Conservation (phyloP, 2,329 filamentous ascomycete species). For the Monosporascus ibericus region DNA sequence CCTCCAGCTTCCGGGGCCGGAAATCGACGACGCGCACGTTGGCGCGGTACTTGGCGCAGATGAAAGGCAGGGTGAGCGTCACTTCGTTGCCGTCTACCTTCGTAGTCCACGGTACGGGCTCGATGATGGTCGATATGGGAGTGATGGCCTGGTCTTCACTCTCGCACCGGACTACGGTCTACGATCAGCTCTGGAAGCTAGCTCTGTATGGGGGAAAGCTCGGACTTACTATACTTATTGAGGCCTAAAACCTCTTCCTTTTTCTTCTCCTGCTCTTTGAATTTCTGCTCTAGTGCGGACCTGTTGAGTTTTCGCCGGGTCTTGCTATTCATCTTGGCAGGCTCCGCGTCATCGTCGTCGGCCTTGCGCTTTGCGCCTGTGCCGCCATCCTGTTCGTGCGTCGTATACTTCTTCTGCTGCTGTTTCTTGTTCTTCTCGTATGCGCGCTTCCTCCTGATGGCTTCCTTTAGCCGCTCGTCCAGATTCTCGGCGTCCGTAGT, state of each 20-base stretch:
- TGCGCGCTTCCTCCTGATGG: constrained; percentile 56
- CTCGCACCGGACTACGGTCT: constrained; percentile 40
- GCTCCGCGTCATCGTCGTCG: constrained; percentile 7
- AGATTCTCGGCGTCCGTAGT: constrained; percentile 32
- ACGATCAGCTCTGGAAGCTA: constrained; percentile 9
- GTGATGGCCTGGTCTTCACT: constrained; percentile 29
- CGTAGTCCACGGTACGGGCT: constrained; percentile 34
- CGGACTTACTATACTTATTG: constrained; percentile 24
- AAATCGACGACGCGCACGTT: constrained; percentile 78
- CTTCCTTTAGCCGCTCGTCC: constrained; percentile 46
- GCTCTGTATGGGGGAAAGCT: too few species aligned
- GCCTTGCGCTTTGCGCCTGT: constrained; percentile 15
- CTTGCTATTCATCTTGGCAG: constrained; percentile 15
- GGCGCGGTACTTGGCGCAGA: constrained; percentile 64
- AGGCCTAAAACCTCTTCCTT: constrained; percentile 22
- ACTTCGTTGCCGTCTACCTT: constrained; percentile 32
- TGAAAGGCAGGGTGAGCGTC: constrained; percentile 57
- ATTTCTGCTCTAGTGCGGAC: constrained; percentile 14
- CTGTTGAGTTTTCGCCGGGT: constrained; percentile 22
- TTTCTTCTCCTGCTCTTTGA: constrained; percentile 22
- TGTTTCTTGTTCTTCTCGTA: constrained; percentile 45
- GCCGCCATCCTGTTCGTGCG: constrained; percentile 3
- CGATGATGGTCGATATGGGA: constrained; percentile 33
- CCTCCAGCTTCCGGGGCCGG: constrained; percentile 59
- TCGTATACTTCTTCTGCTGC: constrained; percentile 15